Evolutionary conservation across 305 asterid species (phyloP).

Genomic region (Lippia alba): DNA sequence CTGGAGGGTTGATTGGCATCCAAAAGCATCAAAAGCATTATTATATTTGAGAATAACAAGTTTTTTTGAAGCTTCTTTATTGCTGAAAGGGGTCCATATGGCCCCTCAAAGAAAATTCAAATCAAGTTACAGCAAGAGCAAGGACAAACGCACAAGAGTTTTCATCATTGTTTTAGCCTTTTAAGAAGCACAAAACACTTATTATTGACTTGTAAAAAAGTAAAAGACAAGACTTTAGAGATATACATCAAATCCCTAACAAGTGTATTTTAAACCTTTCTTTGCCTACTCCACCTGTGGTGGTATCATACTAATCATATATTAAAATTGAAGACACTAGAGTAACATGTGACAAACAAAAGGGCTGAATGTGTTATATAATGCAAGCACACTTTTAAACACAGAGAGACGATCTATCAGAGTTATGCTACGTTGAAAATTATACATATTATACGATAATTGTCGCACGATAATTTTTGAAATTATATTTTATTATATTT

Average conservation of each 20-base stretch:
- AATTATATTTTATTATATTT: too few species aligned
- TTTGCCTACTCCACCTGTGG: slow-evolving; percentile 8
- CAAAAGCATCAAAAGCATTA: slow-evolving; percentile 40
- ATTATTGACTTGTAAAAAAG: slow-evolving; percentile 19
- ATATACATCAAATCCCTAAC: slow-evolving; percentile 20
- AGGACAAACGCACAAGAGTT: slow-evolving; percentile 46
- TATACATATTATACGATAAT: too few species aligned
- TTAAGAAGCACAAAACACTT: slow-evolving; percentile 48
- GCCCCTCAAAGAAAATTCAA: slow-evolving; percentile 35
- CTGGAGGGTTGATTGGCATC: slow-evolving; percentile 16
- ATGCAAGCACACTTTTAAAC: too few species aligned
- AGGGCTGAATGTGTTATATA: background rate
- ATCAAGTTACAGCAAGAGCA: slow-evolving; percentile 30
- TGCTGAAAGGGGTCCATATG: slow-evolving; percentile 36
- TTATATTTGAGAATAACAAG: slow-evolving; percentile 38
- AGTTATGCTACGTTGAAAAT: too few species aligned
- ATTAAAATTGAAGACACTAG: slow-evolving; percentile 3
- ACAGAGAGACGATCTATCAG: too few species aligned
- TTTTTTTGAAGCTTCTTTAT: slow-evolving; percentile 40
- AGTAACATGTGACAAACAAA: slow-evolving; percentile 35
- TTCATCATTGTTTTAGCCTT: slow-evolving; percentile 56
- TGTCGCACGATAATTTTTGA: too few species aligned
- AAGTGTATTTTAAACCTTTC: slow-evolving; percentile 23
- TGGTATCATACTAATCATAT: too few species aligned
- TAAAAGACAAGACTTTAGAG: slow-evolving; percentile 7